Evolutionary conservation across 108 stramenopile species (phyloP), one percentile per base, ranked within the genome.

Genomic region (Poteriospumella lacustris): DNA sequence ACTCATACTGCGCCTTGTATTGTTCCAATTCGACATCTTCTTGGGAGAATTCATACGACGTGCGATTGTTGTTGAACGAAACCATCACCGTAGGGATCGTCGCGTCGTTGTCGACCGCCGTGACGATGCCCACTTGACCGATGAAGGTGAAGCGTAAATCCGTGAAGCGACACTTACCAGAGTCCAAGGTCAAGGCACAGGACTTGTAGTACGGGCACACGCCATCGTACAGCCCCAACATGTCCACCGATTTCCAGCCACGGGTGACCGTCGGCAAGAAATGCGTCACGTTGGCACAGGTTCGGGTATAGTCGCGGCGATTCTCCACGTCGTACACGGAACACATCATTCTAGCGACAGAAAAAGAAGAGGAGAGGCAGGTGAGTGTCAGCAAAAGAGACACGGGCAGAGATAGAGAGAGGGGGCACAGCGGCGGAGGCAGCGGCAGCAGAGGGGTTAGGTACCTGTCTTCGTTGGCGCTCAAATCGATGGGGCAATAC

Each of bases 61-160:
- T 86, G 1, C 91, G 40, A 33, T 87, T 86, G 72, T 89, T 64
- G 78, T 90, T 91, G 83, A 91, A 91, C 15, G 89, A 82, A 33
- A 91, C 86, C 9, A n/a, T 73, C 33, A 73, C 70, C 24, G 3
- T 56, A 29, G 70, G 70, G 36, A 56, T 73, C 9, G 47, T 73
- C 5, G 70, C 44, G 31, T 24, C 24, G 33, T 44, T 26, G 42
- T 73, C 70, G 36, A 52, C 43, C 3, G 5, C 36, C 9, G 47
- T 56, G 19, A 73, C 70, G 33, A 44, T 26, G 42, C 70, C 70
- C 5, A 42, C 41, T 26, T 56, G 41, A 34, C 70, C 70, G 36
- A 73, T 56, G 36, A 73, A 73, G 3, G 44, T 42, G 42, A 73
- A 73, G 9, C 12, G 5, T 42, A 73, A 44, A 73, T 56, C 43